These are phyloP conservation scores for Pistacia integerrima DNA, from an alignment of 345 rosid genomes.

Conservation along the genomic window DNA sequence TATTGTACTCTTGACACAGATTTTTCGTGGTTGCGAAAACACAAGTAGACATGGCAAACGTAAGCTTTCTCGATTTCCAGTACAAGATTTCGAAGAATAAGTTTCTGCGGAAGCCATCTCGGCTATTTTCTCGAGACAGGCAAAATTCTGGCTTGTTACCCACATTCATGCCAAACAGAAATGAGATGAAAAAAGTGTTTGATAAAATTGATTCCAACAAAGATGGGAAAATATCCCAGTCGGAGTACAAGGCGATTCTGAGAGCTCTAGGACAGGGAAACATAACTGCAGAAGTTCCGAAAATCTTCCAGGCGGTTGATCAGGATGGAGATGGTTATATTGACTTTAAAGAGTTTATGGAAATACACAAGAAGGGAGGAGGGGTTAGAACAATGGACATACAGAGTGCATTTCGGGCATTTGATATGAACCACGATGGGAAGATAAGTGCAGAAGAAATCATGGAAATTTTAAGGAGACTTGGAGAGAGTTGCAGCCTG, in stretches of 20 bases:
- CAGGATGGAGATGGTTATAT: constrained; percentile 86
- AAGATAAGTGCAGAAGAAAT: constrained; percentile 86
- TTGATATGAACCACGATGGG: constrained; percentile 73
- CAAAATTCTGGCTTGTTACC: constrained; percentile 47
- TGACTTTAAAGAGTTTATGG: constrained; percentile 75
- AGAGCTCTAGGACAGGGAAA: constrained; percentile 62
- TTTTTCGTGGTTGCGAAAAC: neutral
- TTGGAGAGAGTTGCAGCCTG: constrained; percentile 76
- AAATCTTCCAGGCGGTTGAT: constrained; percentile 70
- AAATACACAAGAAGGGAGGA: constrained; percentile 58
- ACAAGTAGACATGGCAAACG: constrained; percentile 42
- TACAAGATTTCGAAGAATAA: constrained; percentile 70
- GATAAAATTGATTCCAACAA: constrained; percentile 69
- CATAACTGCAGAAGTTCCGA: constrained; percentile 48
- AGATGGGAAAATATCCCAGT: constrained; percentile 85
- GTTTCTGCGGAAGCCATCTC: constrained; percentile 59
- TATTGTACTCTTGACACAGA: too few relatives aligned
- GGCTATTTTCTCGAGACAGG: constrained; percentile 53
- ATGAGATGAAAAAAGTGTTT: constrained; percentile 71
- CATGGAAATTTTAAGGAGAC: constrained; percentile 58
- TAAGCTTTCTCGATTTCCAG: constrained; percentile 68
- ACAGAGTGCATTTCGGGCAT: constrained; percentile 60
- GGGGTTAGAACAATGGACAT: constrained; percentile 59
- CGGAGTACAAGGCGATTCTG: constrained; percentile 70
- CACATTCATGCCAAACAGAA: constrained; percentile 49